phyloP scores from a whole-genome alignment of 768 basidiomycete genomes.

The Russula earlei region DNA sequence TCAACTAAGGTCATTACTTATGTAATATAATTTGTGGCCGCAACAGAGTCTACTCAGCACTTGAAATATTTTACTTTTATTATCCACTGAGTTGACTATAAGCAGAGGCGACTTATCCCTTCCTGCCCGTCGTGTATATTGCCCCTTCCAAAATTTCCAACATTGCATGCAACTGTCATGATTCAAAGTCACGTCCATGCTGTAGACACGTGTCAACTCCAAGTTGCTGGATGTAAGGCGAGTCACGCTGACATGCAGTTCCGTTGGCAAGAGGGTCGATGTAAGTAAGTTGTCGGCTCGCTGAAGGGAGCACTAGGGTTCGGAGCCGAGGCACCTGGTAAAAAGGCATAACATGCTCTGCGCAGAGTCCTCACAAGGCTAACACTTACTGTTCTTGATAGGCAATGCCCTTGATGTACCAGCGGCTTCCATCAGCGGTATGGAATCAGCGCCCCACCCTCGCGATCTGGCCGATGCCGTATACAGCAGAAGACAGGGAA shows the following conservation, averaged over 20 bases:
- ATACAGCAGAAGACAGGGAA: conserved; percentile 38
- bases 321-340: not conserved
- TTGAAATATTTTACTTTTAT: no score
- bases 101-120: no score
- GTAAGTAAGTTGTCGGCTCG: conserved; percentile 67
- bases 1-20: no score
- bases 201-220: conserved; percentile 82
- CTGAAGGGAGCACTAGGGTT: conserved; percentile 36
- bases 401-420: conserved; percentile 83
- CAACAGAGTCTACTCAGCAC: no score
- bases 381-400: conserved; percentile 60
- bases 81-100: no score
- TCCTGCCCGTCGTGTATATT: no score
- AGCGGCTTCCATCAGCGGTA: conserved; percentile 59
- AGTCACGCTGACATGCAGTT: conserved; percentile 63
- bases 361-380: not conserved
- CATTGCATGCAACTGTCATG: conserved; percentile 93
- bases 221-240: conserved; percentile 67
- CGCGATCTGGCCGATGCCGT: conserved; percentile 61
- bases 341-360: not conserved
- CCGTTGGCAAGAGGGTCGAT: conserved; percentile 68
- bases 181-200: conserved; percentile 71
- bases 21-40: no score
- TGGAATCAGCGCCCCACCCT: conserved; percentile 77
- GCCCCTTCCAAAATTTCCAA: no score